Evolutionary conservation across 768 basidiomycete species (phyloP).

Genomic region (Holtermanniella nyarrowii): DNA sequence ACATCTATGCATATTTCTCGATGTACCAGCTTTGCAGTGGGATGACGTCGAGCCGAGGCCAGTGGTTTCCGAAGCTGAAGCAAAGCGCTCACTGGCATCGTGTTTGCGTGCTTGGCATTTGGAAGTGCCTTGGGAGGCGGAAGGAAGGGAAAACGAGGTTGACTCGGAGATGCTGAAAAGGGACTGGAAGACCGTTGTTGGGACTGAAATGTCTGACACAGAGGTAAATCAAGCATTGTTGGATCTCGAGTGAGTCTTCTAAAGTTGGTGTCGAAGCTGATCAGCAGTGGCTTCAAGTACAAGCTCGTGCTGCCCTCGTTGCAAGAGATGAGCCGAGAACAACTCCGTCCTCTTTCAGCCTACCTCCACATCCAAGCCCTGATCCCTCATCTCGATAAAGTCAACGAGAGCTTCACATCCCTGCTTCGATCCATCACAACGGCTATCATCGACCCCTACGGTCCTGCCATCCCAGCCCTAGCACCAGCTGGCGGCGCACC

Average conservation of each 20-base stretch:
- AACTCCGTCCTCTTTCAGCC: conserved; percentile 14
- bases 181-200: neutral
- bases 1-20: conserved; percentile 21
- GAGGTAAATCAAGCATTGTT: neutral
- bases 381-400: conserved; percentile 8
- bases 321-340: conserved; percentile 5
- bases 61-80: conserved; percentile 7
- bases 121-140: neutral
- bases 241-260: conserved; percentile 26
- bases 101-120: neutral
- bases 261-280: conserved; percentile 2
- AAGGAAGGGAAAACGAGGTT: neutral
- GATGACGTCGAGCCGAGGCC: conserved; percentile 20
- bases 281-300: conserved; percentile 10
- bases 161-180: neutral
- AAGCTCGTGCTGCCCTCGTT: conserved; percentile 20
- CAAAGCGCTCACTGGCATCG: neutral
- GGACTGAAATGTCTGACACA: neutral
- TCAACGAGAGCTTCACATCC: conserved; percentile 2
- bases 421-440: conserved; percentile 3
- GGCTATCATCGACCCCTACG: conserved; percentile 1
- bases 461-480: neutral
- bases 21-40: conserved; percentile 16
- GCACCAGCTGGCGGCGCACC: neutral
- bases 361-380: conserved; percentile 26